phyloP scores from a whole-genome alignment of 2,329 filamentous ascomycete genomes.

The Penicillium psychrosexuale region DNA sequence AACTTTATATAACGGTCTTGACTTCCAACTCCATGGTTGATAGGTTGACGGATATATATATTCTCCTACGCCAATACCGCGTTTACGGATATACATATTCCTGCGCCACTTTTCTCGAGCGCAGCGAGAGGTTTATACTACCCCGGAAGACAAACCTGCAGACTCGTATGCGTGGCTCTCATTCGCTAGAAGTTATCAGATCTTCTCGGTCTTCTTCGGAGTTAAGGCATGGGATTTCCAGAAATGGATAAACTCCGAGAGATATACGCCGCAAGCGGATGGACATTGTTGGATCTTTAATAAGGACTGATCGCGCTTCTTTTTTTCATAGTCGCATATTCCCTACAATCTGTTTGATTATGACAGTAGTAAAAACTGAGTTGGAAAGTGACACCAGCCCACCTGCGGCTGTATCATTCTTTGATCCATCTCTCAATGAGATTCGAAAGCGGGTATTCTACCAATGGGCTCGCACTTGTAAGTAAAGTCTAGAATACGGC shows the following conservation, averaged over 20 bases:
- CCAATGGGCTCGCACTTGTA: slow-evolving; percentile 27
- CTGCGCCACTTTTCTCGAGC: neutral
- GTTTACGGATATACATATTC: neutral
- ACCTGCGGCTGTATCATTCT: slow-evolving; percentile 26
- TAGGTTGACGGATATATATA: neutral
- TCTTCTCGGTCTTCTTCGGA: neutral
- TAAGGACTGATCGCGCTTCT: neutral
- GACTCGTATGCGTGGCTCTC: neutral
- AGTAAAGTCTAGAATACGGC: neutral
- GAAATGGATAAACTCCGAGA: slow-evolving; percentile 6
- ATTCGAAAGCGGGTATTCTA: slow-evolving; percentile 20
- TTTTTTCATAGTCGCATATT: neutral
- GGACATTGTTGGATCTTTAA: neutral
- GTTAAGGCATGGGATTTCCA: slow-evolving; percentile 2
- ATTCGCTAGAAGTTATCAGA: neutral
- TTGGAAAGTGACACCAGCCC: neutral
- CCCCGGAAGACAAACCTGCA: too few relatives aligned
- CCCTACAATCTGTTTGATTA: neutral
- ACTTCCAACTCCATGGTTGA: neutral
- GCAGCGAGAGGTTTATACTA: neutral
- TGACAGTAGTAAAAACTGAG: neutral
- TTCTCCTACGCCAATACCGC: neutral
- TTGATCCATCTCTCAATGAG: slow-evolving; percentile 24
- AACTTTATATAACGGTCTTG: neutral
- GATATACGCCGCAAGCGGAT: slow-evolving; percentile 12